Evolutionary conservation across 2,329 filamentous ascomycete species (phyloP), one percentile per base, ranked within the genome.

Genomic region (Orbilia quercus): DNA sequence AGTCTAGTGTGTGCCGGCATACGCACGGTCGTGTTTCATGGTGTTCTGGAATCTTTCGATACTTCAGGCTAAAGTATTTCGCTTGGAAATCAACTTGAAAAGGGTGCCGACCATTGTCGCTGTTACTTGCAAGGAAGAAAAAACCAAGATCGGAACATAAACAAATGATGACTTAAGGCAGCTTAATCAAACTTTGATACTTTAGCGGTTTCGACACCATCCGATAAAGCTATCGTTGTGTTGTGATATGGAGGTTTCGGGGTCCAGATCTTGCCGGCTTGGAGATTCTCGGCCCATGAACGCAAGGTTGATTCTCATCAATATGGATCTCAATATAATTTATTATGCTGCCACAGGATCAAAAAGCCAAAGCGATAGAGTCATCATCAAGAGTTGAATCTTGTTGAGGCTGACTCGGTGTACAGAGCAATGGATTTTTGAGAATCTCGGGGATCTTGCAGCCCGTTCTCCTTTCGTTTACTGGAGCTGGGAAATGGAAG

Each of bases 21-120:
- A 48, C 25, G 53, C 59, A 65, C 67, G 67, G 67, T 40, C 58
- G 25, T 60, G 67, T 72, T 72, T 72, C 67, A 72, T 42, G 47
- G 44, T 47, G 67, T 72, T 72, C 67, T 72, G 67, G 67, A 72
- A 72, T 69, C 28, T 59, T 57, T 50, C 57, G 45, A 60, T 47
- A 48, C 28, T 53, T 72, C 59, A 72, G 67, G 67, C 67, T 72
- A 72, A 72, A 72, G 38, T 28, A 50, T 25, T 22, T 18, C 6
- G n/a, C 44, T 51, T 40, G 36, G 36, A 59, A 48, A 2, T 25
- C 4, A 31, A 31, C 31, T 11, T 31, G 67, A 34, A 64, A 72
- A 20, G 54, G 22, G 48, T 65, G 40, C 67, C 67, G 60, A 65
- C 23, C 9, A 11, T 31, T 31, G 34, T 45, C 28, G 34, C 36